Percentiles rank a stretch among this genome's conserved stretches.
phyloP scores from a whole-genome alignment of 306 rosid genomes.

The Neltuma alba region DNA sequence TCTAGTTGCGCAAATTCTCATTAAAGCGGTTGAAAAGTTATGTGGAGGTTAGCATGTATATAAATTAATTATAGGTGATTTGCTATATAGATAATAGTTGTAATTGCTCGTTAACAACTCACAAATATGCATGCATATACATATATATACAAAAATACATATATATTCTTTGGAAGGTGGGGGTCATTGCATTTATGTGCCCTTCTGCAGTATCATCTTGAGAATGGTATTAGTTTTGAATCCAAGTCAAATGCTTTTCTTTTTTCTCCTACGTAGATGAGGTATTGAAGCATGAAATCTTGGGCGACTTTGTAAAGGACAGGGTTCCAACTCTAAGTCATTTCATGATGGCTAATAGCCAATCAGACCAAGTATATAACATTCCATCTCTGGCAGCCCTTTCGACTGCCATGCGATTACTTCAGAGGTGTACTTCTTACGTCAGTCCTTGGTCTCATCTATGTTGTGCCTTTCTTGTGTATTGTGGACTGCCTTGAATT shows the following conservation, averaged over 20 bases:
- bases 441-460: slow-evolving; percentile 15
- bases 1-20: slow-evolving; percentile 42
- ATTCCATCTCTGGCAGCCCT: slow-evolving; percentile 86
- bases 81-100: not conserved
- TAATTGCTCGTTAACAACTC: slow-evolving; percentile 9
- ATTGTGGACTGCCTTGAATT: slow-evolving; percentile 9
- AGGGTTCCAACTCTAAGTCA: slow-evolving; percentile 72
- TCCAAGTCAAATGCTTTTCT: slow-evolving; percentile 4
- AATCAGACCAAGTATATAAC: slow-evolving; percentile 48
- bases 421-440: slow-evolving; percentile 58
- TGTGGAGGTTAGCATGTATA: slow-evolving; percentile 73
- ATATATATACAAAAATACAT: no score
- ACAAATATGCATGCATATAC: no score
- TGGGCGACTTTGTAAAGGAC: slow-evolving; percentile 70
- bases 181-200: not conserved
- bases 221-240: slow-evolving; percentile 23
- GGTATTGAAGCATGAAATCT: slow-evolving; percentile 59
- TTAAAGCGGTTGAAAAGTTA: slow-evolving; percentile 58
- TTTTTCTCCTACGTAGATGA: slow-evolving; percentile 52
- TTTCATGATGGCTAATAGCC: slow-evolving; percentile 50
- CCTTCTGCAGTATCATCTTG: not conserved
- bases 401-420: slow-evolving; percentile 69
- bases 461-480: slow-evolving; percentile 19
- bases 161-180: not conserved
- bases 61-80: not conserved